Percentiles rank a stretch among this genome's conserved stretches.
Evolutionary conservation across 2,329 filamentous ascomycete genomes (phyloP).

Genomic region (Fusarium cyanostomum): DNA sequence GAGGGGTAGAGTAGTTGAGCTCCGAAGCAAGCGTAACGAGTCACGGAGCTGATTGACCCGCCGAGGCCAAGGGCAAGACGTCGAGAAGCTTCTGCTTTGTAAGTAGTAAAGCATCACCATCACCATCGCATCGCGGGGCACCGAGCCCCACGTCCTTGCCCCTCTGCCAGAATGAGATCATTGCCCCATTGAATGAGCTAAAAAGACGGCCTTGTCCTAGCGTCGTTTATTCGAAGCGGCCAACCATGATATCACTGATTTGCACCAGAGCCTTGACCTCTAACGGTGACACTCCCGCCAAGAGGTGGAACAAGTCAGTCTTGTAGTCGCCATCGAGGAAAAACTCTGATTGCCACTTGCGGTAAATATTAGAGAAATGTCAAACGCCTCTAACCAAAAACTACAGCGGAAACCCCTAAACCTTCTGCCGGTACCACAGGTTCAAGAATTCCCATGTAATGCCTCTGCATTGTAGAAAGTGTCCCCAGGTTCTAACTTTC

Average conservation of each 20-base stretch:
- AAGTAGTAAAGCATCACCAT: constrained; percentile 7
- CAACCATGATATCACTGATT: constrained; percentile 34
- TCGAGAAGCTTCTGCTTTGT: constrained; percentile 32
- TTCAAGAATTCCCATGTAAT: constrained; percentile 20
- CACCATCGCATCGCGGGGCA: constrained; percentile 14
- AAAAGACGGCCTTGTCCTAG: constrained; percentile 19
- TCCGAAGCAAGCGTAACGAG: constrained; percentile 12
- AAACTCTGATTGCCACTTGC: constrained; percentile 1
- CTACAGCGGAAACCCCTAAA: background rate
- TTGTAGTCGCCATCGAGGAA: background rate
- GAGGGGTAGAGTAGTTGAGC: constrained; percentile 14
- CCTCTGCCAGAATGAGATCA: constrained; percentile 30
- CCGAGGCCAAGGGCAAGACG: background rate
- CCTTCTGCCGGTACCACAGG: constrained; percentile 14
- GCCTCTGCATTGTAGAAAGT: background rate
- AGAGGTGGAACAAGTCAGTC: background rate
- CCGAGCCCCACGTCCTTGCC: constrained; percentile 21
- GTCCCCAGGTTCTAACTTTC: constrained; percentile 16
- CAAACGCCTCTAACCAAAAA: background rate
- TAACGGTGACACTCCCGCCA: too few species aligned
- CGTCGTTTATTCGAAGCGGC: background rate
- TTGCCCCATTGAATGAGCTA: constrained; percentile 35
- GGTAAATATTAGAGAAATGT: background rate
- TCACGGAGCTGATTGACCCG: constrained; percentile 4
- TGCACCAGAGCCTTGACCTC: background rate